phyloP scores from a whole-genome alignment of 768 basidiomycete species.

The Lyophyllum atratum region DNA sequence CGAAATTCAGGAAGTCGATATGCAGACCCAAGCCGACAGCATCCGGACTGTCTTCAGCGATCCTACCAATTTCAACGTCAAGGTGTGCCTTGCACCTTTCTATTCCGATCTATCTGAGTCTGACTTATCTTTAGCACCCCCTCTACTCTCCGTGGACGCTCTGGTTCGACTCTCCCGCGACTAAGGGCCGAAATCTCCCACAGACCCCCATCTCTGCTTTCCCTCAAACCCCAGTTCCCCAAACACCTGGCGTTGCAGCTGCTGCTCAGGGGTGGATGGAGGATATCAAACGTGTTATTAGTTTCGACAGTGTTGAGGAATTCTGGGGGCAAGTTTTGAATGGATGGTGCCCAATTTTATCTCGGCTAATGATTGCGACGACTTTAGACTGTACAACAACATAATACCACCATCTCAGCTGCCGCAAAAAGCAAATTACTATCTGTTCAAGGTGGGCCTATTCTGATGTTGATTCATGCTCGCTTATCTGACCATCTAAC shows the following conservation, averaged over 20 bases:
- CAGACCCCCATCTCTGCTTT: conserved; percentile 81
- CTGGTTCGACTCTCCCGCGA: conserved; percentile 95
- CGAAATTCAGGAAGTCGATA: conserved; percentile 85
- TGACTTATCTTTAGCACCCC: conserved; percentile 64
- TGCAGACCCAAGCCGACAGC: conserved; percentile 79
- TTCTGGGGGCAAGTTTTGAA: conserved; percentile 87
- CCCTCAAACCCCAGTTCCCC: conserved; percentile 71
- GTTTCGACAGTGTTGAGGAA: conserved; percentile 96
- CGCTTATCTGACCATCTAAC: conserved; percentile 4
- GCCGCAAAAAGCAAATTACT: conserved; percentile 98
- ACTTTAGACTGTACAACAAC: conserved; percentile 85
- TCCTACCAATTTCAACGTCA: conserved; percentile 93
- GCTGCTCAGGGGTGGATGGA: conserved; percentile 97
- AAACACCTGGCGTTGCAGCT: conserved; percentile 71
- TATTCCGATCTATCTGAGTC: background rate
- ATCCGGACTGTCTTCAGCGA: conserved; percentile 94
- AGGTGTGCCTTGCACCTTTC: conserved; percentile 50
- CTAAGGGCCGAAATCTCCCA: conserved; percentile 86
- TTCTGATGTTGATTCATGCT: background rate
- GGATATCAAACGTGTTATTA: conserved; percentile 95
- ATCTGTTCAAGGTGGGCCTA: conserved; percentile 87
- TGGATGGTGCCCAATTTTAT: conserved; percentile 4
- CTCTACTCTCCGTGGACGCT: conserved; percentile 95
- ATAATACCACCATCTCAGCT: conserved; percentile 93
- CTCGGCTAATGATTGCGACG: conserved; percentile 19